These are phyloP conservation scores for Clonostachys byssicola DNA, from an alignment of 2,329 filamentous ascomycete genomes.

Conservation along the genomic window DNA sequence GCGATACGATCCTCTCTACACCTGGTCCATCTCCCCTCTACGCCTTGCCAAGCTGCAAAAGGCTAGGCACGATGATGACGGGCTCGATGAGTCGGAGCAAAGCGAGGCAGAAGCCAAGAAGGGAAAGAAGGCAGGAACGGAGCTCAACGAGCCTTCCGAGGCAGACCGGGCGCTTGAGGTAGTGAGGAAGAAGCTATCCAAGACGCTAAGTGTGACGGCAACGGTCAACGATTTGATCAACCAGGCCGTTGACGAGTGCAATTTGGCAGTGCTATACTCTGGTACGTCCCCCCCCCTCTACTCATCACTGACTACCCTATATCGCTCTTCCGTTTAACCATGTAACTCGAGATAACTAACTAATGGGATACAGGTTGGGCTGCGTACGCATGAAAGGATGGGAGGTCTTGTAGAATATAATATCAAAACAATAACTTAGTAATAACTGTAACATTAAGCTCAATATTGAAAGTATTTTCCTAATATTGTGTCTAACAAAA, in stretches of 20 bases:
- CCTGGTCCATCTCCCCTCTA: conserved; percentile 81
- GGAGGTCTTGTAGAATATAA: too few species aligned
- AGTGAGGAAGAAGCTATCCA: conserved; percentile 92
- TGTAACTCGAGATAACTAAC: neutral
- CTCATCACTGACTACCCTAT: too few species aligned
- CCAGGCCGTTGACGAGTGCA: conserved; percentile 87
- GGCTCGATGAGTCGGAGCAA: conserved; percentile 27
- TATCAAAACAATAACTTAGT: too few species aligned
- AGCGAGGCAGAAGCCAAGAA: conserved; percentile 35
- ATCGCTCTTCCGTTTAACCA: neutral
- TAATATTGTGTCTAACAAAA: too few species aligned
- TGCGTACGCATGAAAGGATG: conserved; percentile 43
- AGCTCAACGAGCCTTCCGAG: conserved; percentile 60
- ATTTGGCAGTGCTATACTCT: conserved; percentile 85
- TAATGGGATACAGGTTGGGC: conserved; percentile 33
- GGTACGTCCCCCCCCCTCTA: too few species aligned
- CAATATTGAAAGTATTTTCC: too few species aligned
- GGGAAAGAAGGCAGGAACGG: conserved; percentile 21
- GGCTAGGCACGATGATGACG: conserved; percentile 48
- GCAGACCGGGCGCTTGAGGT: conserved; percentile 89
- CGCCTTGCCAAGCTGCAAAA: conserved; percentile 62
- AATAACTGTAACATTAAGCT: too few species aligned
- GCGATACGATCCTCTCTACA: conserved; percentile 96
- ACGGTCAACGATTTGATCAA: conserved; percentile 98
- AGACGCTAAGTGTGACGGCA: conserved; percentile 88